Conservation (phyloP, 2,329 filamentous ascomycete species). For the Sporothrix pallida region DNA sequence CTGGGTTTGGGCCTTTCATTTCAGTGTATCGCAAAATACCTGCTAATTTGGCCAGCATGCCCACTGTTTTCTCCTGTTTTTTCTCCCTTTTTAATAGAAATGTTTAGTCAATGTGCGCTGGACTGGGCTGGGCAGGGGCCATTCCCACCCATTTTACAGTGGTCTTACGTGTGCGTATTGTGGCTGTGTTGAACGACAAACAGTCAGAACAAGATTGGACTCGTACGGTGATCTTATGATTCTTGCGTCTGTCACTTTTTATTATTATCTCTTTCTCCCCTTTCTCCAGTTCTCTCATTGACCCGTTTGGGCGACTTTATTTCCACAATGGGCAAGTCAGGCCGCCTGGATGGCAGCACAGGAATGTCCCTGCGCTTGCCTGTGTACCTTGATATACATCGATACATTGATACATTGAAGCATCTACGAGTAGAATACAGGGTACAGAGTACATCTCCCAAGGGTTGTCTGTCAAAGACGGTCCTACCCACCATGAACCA, state of each 20-base stretch:
- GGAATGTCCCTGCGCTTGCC: neutral
- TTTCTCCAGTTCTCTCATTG: neutral
- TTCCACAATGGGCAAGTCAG: conserved; percentile 16
- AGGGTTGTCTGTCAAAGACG: neutral
- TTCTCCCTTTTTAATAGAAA: neutral
- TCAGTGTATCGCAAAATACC: neutral
- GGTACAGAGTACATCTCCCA: too few relatives aligned
- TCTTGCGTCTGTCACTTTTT: neutral
- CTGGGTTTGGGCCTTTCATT: too few relatives aligned
- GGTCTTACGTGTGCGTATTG: conserved; percentile 22
- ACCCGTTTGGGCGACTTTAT: neutral
- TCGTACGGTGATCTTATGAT: conserved; percentile 2
- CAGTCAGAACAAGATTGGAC: conserved; percentile 3
- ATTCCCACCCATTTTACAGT: neutral
- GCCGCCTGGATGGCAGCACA: neutral
- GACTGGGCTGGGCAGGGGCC: neutral
- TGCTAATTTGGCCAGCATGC: neutral
- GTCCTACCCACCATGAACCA: conserved; percentile 20
- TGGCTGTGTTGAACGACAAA: conserved; percentile 21
- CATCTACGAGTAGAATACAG: too few relatives aligned
- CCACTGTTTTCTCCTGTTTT: neutral
- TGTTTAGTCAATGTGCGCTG: neutral
- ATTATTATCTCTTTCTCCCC: too few relatives aligned
- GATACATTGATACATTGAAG: neutral
- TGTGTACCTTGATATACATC: neutral